These are phyloP conservation scores for Dothideomycetes sp. DNA, from an alignment of 2,329 filamentous ascomycete species.

Conservation along the genomic window DNA sequence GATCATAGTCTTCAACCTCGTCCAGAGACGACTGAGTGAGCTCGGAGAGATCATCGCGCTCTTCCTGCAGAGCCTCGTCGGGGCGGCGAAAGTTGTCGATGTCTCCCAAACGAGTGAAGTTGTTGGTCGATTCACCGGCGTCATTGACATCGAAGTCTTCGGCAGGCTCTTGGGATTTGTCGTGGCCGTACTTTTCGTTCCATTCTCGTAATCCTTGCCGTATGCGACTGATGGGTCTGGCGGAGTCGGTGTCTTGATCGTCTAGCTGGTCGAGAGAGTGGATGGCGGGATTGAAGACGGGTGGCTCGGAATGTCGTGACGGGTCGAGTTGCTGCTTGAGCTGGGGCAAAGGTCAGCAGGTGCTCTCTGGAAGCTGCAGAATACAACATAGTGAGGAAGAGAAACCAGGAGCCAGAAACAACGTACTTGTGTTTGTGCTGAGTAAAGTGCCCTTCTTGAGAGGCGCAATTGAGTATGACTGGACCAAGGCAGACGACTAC, in stretches of 20 bases:
- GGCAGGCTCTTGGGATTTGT: conserved; percentile 16
- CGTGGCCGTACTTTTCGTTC: conserved; percentile 33
- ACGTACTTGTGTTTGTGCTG: neutral
- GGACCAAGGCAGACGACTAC: no score
- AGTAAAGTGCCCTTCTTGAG: neutral
- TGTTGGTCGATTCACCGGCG: conserved; percentile 21
- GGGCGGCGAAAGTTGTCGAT: conserved; percentile 19
- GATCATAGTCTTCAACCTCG: conserved; percentile 27
- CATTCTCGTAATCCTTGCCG: conserved; percentile 32
- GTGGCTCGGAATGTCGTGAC: neutral
- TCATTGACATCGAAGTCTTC: conserved; percentile 20
- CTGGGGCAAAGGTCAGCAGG: neutral
- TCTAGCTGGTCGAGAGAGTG: neutral
- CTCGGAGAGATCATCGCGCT: conserved; percentile 18
- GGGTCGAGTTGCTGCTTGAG: neutral
- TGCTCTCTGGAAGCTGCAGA: neutral
- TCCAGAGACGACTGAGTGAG: conserved; percentile 17
- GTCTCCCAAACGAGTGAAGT: conserved; percentile 24
- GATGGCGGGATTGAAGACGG: conserved; percentile 2
- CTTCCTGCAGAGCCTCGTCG: conserved; percentile 20
- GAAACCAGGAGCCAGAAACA: no score
- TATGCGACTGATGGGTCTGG: conserved; percentile 18
- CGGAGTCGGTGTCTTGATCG: neutral
- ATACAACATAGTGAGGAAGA: no score
- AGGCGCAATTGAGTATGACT: no score